phyloP scores from a whole-genome alignment of 768 basidiomycete species.

The Amanita polypyramis region DNA sequence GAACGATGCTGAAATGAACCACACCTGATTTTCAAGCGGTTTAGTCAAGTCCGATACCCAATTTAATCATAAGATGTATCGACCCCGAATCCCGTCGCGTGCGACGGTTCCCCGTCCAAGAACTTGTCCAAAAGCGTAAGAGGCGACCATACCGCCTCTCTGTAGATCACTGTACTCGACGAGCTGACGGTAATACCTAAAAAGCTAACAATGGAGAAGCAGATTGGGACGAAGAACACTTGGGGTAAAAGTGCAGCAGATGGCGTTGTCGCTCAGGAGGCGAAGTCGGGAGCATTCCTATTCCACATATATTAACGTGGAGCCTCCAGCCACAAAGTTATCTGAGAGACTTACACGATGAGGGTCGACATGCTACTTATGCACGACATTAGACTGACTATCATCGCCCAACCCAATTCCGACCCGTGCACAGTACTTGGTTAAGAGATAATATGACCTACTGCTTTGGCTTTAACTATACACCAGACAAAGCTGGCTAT shows the following conservation, averaged over 20 bases:
- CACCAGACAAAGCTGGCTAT: constrained; percentile 70
- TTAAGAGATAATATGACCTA: constrained; percentile 64
- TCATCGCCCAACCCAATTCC: constrained; percentile 68
- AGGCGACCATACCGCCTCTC: constrained; percentile 71
- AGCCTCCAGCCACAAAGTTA: neutral
- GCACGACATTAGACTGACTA: constrained; percentile 62
- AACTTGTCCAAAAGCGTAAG: constrained; percentile 62
- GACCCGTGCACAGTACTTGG: constrained; percentile 57
- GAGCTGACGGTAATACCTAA: constrained; percentile 78
- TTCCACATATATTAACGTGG: neutral
- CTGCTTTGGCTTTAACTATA: constrained; percentile 65
- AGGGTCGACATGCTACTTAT: constrained; percentile 74
- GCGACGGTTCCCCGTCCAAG: constrained; percentile 50
- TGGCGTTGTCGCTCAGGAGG: constrained; percentile 48
- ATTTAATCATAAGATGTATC: neutral
- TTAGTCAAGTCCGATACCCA: neutral
- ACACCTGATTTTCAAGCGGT: constrained; percentile 31
- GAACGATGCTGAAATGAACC: constrained; percentile 73
- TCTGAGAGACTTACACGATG: constrained; percentile 38
- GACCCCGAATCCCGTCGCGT: constrained; percentile 60
- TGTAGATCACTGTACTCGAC: constrained; percentile 65
- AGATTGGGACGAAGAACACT: constrained; percentile 58
- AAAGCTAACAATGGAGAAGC: constrained; percentile 67
- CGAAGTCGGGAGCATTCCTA: constrained; percentile 68
- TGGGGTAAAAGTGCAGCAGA: constrained; percentile 55